A percentile compares a stretch with the other conserved stretches of the same genome.
phyloP scores from a whole-genome alignment of 441 rosid genomes.

The Lagerstroemia fauriei region DNA sequence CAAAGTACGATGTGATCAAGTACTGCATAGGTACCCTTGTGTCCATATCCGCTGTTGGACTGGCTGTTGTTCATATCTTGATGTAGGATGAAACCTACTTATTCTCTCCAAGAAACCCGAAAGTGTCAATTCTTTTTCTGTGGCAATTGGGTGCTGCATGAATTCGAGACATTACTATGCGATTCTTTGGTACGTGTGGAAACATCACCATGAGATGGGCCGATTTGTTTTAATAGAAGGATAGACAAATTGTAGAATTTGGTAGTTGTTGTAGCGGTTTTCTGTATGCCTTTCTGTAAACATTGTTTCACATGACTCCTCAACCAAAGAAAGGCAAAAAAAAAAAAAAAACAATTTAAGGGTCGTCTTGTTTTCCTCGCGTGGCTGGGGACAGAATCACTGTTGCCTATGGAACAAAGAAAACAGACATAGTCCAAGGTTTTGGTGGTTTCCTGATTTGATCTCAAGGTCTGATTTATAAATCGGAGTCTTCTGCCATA shows the following conservation, averaged over 20 bases:
- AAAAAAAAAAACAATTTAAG: not conserved
- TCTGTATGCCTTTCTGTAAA: not conserved
- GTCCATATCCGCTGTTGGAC: conserved; percentile 82
- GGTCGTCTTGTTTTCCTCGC: not conserved
- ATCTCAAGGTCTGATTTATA: too few species aligned
- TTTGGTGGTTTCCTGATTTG: too few species aligned
- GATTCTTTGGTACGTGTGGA: not conserved
- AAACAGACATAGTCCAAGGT: too few species aligned
- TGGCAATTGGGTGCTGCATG: conserved; percentile 14
- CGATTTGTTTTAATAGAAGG: not conserved
- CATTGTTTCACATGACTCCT: not conserved
- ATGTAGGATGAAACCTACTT: conserved; percentile 40
- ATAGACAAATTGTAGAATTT: not conserved
- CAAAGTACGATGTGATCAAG: conserved; percentile 81
- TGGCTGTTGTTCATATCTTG: conserved; percentile 71
- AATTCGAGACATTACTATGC: not conserved
- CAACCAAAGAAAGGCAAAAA: not conserved
- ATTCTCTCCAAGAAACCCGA: not conserved
- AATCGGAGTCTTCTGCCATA: too few species aligned
- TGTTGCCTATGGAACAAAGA: too few species aligned
- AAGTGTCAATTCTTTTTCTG: conserved; percentile 29
- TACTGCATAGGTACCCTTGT: conserved; percentile 91
- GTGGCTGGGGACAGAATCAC: too few species aligned
- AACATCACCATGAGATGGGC: not conserved
- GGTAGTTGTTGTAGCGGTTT: not conserved